Evolutionary conservation across 139 green algal genomes (phyloP).

Genomic region (Chlorella sp.): DNA sequence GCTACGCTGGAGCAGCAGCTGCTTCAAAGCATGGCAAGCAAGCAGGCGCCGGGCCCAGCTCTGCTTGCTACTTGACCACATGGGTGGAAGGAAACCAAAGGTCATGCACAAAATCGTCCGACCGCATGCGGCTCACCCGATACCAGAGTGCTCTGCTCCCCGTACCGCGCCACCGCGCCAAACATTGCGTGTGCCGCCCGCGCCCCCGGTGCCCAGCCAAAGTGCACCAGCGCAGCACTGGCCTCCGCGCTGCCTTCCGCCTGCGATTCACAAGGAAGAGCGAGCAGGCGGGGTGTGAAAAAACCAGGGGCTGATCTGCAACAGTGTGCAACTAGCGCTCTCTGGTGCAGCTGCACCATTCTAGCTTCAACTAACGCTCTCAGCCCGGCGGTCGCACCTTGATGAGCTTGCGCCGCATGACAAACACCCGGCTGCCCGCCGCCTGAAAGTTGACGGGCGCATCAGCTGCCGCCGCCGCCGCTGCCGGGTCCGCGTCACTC

Average conservation of each 20-base stretch:
- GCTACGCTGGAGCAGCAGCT: too few relatives aligned
- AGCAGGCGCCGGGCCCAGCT: too few relatives aligned
- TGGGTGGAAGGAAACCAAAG: too few relatives aligned
- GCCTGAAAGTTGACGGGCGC: constrained; percentile 46
- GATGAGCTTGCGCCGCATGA: constrained; percentile 47
- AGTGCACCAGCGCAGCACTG: constrained; percentile 39
- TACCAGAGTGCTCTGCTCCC: background rate
- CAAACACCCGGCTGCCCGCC: constrained; percentile 35
- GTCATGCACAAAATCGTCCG: too few relatives aligned
- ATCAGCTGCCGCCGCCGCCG: background rate
- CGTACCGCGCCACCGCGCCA: constrained; percentile 28
- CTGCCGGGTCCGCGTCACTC: background rate
- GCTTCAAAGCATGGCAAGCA: too few relatives aligned
- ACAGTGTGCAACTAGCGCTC: too few relatives aligned
- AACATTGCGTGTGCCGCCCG: constrained; percentile 44
- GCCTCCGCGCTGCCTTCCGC: background rate
- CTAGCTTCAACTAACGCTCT: too few relatives aligned
- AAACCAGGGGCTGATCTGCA: background rate
- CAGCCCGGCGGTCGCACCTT: background rate
- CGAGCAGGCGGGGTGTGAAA: background rate
- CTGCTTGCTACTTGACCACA: too few relatives aligned
- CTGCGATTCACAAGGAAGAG: too few relatives aligned
- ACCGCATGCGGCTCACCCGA: background rate
- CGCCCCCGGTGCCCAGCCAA: constrained; percentile 44
- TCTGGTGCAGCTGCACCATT: too few relatives aligned